Base-by-base conservation (phyloP, 2,329 filamentous ascomycete genomes). In the Pseudogymnoascus sp. region DNA sequence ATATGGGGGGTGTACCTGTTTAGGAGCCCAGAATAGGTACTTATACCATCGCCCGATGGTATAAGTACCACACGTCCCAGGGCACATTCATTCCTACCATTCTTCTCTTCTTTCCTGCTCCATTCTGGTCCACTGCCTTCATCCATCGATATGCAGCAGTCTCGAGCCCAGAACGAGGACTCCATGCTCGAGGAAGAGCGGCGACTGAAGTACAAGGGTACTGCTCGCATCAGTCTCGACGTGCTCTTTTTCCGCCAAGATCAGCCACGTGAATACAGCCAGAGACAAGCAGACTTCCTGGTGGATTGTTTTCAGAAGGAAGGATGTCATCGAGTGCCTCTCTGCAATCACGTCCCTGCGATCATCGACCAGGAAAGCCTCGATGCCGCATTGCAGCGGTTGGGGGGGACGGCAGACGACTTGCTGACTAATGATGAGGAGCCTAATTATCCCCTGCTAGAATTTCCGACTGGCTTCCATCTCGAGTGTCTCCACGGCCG, bases 281-380 rank as follows among this genome's bases (percentile, higher is more conserved):
- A 41, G 41, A 65, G 58, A 55, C 62, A 66, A 38, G 59, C 63
- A 16, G 43, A 66, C 41, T 62, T 55, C 55, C 52, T 65, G 37
- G 62, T 64, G 52, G 33, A 26, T 14, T 64, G 55, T 49, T 64
- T 65, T 61, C 33, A 41, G 14, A 65, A 41, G 58, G 62, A 64
- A 41, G 41, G 35, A 55, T 62, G 62, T 52, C 23, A 39, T 38
- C 16, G 16, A 19, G 3, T 41, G 38, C 38, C 38, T 19, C 8
- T 41, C 8, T 43, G 61, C 43, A 73, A 74, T 67, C 67, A 72
- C 64, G 66, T 74, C 62, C 69, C 68, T 63, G 67, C 68, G 4
- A 61, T 72, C 11, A 69, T 75, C 39, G 68, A 69, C 49, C 45
- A 67, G 63, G 58, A 67, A 62, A 21, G 68, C 52, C 69, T 74